These are phyloP conservation scores for Neofusicoccum sp. DNA, from an alignment of 2,329 filamentous ascomycete genomes.

Conservation along the genomic window DNA sequence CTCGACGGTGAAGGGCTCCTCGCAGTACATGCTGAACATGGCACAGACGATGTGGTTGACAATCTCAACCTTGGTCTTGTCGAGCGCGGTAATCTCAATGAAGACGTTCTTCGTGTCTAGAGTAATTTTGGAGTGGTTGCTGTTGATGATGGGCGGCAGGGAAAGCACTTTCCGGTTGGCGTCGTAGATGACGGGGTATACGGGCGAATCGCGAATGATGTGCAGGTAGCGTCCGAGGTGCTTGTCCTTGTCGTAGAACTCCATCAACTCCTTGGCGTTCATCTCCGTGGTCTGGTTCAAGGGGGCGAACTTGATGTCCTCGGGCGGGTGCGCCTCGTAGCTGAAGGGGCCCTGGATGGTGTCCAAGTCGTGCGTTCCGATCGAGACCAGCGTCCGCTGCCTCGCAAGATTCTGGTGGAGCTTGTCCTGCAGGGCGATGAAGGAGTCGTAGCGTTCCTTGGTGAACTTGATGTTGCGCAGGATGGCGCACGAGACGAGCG, in stretches of 20 bases:
- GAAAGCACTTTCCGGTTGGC: slow-evolving; percentile 84
- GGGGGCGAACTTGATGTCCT: slow-evolving; percentile 85
- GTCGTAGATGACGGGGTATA: slow-evolving; percentile 96
- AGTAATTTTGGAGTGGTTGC: slow-evolving; percentile 94
- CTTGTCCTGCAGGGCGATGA: slow-evolving; percentile 76
- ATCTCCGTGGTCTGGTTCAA: slow-evolving; percentile 90
- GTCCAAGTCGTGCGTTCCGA: slow-evolving; percentile 95
- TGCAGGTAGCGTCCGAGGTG: slow-evolving; percentile 86
- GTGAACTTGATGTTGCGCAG: slow-evolving; percentile 42
- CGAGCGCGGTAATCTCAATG: slow-evolving; percentile 94
- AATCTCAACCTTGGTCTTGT: slow-evolving; percentile 93
- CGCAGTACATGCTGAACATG: slow-evolving; percentile 95
- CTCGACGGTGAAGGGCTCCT: slow-evolving; percentile 82
- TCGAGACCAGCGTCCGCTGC: slow-evolving; percentile 90
- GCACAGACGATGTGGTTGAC: slow-evolving; percentile 93
- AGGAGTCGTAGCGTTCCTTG: slow-evolving; percentile 18
- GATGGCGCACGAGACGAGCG: slow-evolving; percentile 85
- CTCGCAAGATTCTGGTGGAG: slow-evolving; percentile 93
- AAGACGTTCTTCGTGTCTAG: slow-evolving; percentile 89
- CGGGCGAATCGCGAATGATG: slow-evolving; percentile 89
- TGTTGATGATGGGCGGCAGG: slow-evolving; percentile 95
- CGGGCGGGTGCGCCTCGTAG: slow-evolving; percentile 88
- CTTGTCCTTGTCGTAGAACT: slow-evolving; percentile 90
- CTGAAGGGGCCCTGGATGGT: slow-evolving; percentile 93
- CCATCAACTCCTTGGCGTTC: slow-evolving; percentile 85